Conservation (phyloP, 2,329 filamentous ascomycete species). For the Aspergillus spinulosporus region DNA sequence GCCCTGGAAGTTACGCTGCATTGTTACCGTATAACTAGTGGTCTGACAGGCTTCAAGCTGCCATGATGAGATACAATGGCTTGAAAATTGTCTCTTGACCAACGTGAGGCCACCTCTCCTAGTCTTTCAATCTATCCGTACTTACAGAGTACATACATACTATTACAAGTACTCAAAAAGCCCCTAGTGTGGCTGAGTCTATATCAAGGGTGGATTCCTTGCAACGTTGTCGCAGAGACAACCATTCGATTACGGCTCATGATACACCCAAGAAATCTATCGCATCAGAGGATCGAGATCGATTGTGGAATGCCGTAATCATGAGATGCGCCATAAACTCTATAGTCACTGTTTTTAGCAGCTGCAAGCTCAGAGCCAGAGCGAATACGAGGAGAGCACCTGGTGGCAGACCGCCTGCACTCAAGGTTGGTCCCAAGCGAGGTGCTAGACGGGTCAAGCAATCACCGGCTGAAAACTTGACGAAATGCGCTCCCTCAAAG, state of each 20-base stretch:
- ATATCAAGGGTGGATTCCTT: neutral
- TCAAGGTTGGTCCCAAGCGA: neutral
- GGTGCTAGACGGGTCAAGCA: neutral
- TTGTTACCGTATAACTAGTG: constrained; percentile 29
- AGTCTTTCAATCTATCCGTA: too few relatives aligned
- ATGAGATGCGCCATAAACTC: neutral
- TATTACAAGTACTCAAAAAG: too few relatives aligned
- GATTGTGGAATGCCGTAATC: neutral
- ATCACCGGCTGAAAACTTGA: neutral
- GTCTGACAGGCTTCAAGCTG: constrained; percentile 5
- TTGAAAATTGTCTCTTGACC: neutral
- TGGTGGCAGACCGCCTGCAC: neutral
- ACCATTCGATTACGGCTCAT: neutral
- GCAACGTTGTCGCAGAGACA: neutral
- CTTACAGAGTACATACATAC: too few relatives aligned
- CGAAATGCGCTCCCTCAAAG: neutral
- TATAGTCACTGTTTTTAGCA: neutral
- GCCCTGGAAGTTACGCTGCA: constrained; percentile 32
- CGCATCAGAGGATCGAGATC: neutral
- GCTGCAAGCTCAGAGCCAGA: neutral
- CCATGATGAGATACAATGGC: neutral
- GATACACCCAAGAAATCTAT: neutral
- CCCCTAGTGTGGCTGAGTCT: neutral
- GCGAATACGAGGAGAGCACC: neutral
- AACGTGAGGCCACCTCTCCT: neutral